A percentile compares a stretch with the other conserved stretches of the same genome.
Conservation (phyloP, 1,284 basidiomycete species). For the Cerioporus squamosus region DNA sequence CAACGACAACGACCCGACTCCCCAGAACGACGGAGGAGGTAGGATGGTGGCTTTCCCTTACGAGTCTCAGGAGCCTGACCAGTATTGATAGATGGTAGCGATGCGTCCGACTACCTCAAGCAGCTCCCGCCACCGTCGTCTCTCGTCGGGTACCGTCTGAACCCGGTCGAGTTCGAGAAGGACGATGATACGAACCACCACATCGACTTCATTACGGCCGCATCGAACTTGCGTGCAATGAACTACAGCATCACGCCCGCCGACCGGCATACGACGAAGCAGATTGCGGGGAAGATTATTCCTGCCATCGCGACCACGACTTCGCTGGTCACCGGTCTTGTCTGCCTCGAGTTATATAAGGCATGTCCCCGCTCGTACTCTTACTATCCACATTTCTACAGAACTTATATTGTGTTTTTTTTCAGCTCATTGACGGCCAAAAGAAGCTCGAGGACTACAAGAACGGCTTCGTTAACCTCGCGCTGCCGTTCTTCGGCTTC, state of each 20-base stretch:
- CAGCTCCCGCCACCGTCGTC: slow-evolving; percentile 88
- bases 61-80: too few relatives aligned
- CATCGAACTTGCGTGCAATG: slow-evolving; percentile 95
- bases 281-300: slow-evolving; percentile 99
- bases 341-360: slow-evolving; percentile 98
- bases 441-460: slow-evolving; percentile 94
- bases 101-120: slow-evolving; percentile 63
- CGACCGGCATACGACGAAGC: slow-evolving; percentile 95
- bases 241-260: slow-evolving; percentile 94
- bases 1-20: slow-evolving; percentile 89
- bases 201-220: slow-evolving; percentile 99
- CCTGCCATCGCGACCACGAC: slow-evolving; percentile 99
- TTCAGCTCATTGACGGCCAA: slow-evolving; percentile 93
- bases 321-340: slow-evolving; percentile 91
- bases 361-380: slow-evolving; percentile 39
- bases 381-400: too few relatives aligned
- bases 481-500: slow-evolving; percentile 98
- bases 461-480: slow-evolving; percentile 98
- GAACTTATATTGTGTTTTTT: background rate
- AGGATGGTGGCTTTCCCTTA: too few relatives aligned
- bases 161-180: slow-evolving; percentile 98
- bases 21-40: slow-evolving; percentile 52
- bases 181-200: slow-evolving; percentile 99
- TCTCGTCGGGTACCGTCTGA: slow-evolving; percentile 92
- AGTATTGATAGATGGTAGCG: slow-evolving; percentile 34